Base-by-base conservation (phyloP, 176 grass and related monocot species). In the Aegilops tauschii region DNA sequence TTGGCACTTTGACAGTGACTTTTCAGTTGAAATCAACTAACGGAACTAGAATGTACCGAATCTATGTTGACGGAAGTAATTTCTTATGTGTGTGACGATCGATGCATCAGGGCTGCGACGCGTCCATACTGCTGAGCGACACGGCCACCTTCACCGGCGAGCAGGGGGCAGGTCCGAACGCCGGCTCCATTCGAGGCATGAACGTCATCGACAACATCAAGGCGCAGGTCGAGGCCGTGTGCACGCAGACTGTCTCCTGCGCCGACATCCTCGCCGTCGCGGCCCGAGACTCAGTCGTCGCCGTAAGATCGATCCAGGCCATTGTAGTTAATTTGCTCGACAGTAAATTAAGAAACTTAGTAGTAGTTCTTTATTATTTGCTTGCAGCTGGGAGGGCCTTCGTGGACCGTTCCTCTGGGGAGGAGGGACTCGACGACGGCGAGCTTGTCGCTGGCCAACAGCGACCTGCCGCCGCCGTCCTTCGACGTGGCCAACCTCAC, bases 251-350 rank as follows among this genome's bases (percentile, higher is more conserved):
- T 5, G 90, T 97, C 75, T 94, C 92, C 17, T 97, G 95, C 35
- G 95, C 92, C 17, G 92, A 94, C 85, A 92, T 94, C 76, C 83
- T 94, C 29, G 92, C 95, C 31, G 83, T 97, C 17, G 94, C 92
- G 1, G 94, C 94, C 29, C 94, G 94, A 1, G 90, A 97, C 86
- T 94, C 92, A 10, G 94, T 97, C 37, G 94, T 92, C 10, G 83
- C 92, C 6, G 94, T 97, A 88, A 65, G 61, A 40, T 37, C 42
- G 12, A 8, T 29, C 1, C 42, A 9, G 9, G 45, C 73, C 25
- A 5, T 18, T 75, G 42, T 4, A 2, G 42, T n/a, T 1, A 47
- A 50, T 8, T 29, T 29, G 28, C 27, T 29, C 61, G 39, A 3
- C 36, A 47, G 16, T 21, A 40, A 16, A 50, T 49, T 14, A 37